Conservation (phyloP, 2,329 filamentous ascomycete genomes). For the Colletotrichum costaricense region DNA sequence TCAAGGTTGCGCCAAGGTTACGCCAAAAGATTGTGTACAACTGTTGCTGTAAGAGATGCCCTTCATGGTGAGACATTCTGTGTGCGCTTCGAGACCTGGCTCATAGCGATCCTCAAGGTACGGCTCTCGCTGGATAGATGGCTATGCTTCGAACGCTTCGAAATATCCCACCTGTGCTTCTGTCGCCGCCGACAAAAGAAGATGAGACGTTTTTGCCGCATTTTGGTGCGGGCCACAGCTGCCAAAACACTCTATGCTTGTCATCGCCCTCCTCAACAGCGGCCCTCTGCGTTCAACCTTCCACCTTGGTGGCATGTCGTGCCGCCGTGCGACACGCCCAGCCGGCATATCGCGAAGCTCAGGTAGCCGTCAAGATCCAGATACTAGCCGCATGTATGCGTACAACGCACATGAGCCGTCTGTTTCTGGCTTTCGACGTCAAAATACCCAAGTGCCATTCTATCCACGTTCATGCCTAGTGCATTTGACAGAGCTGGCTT, state of each 20-base stretch:
- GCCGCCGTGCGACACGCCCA: constrained; percentile 4
- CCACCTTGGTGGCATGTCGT: constrained; percentile 1
- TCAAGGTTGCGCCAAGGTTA: not conserved
- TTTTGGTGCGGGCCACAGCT: not conserved
- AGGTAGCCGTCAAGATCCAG: constrained; percentile 1
- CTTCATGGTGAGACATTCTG: constrained; percentile 30
- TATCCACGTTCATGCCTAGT: not conserved
- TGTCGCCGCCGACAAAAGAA: not conserved
- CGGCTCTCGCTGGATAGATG: not conserved
- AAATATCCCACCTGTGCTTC: constrained; percentile 12
- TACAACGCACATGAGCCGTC: not conserved
- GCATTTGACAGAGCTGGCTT: not conserved
- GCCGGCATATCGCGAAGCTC: constrained; percentile 15
- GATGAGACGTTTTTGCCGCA: not conserved
- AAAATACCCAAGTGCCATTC: not conserved
- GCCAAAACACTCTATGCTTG: not conserved
- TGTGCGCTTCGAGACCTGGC: constrained; percentile 3
- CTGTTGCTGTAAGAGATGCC: constrained; percentile 10
- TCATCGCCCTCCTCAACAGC: not conserved
- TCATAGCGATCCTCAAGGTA: not conserved
- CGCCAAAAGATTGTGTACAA: not conserved
- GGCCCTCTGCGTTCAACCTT: not conserved
- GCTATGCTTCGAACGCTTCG: not conserved
- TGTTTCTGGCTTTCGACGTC: not conserved
- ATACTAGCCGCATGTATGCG: constrained; percentile 1